These are phyloP conservation scores for Talaromyces sp. DNA, from an alignment of 2,329 filamentous ascomycete species.

Conservation along the genomic window DNA sequence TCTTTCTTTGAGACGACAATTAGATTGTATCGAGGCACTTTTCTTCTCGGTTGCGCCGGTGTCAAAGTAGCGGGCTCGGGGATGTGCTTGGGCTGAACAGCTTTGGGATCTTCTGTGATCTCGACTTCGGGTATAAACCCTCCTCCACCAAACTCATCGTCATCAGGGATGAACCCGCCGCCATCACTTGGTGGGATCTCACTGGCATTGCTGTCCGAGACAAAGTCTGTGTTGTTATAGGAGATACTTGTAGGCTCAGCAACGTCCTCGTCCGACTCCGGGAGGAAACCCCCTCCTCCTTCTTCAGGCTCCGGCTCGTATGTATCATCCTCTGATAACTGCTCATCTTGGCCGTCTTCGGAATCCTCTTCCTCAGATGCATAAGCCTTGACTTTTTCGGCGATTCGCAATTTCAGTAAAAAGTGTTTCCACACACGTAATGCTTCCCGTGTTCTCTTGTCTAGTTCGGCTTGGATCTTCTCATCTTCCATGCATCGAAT, in stretches of 20 bases:
- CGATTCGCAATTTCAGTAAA: slow-evolving; percentile 61
- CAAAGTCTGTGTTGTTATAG: not conserved
- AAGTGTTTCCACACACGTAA: slow-evolving; percentile 58
- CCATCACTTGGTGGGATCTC: not conserved
- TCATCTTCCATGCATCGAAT: slow-evolving; percentile 65
- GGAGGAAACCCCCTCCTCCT: slow-evolving; percentile 25
- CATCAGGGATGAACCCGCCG: not conserved
- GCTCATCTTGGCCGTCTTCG: slow-evolving; percentile 33
- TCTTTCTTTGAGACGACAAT: slow-evolving; percentile 3
- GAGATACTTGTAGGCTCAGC: not conserved
- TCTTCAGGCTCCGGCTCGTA: slow-evolving; percentile 7
- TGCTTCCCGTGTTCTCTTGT: slow-evolving; percentile 46
- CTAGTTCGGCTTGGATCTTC: slow-evolving; percentile 58
- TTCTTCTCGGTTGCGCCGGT: not conserved
- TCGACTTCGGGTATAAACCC: not conserved
- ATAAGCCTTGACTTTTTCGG: slow-evolving; percentile 65
- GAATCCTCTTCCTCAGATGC: slow-evolving; percentile 31
- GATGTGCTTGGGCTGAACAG: not conserved
- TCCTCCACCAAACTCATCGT: not conserved
- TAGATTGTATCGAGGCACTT: slow-evolving; percentile 5
- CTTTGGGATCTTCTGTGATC: not conserved
- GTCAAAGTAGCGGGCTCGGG: not conserved
- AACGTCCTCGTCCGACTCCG: slow-evolving; percentile 14
- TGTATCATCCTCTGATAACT: slow-evolving; percentile 24
- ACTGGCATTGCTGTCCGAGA: slow-evolving; percentile 1